Percentiles rank a stretch among this genome's conserved stretches.
These are phyloP conservation scores for Coniochaeta sp. DNA, from an alignment of 2,329 filamentous ascomycete genomes.

Conservation along the genomic window DNA sequence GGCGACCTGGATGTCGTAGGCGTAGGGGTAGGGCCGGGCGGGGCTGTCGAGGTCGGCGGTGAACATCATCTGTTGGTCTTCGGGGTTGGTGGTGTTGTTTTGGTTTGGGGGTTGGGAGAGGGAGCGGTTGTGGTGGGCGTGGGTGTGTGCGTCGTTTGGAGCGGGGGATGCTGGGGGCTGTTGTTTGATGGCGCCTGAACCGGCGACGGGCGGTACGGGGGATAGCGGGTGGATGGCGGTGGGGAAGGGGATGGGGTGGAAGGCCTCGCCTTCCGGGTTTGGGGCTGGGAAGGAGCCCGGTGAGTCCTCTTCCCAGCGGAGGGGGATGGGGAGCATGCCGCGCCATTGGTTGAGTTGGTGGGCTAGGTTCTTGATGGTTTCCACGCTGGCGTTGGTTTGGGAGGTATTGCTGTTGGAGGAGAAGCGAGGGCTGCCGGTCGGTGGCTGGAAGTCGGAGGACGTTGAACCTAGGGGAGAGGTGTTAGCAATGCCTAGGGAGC, in stretches of 20 bases:
- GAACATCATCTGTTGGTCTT: too few species aligned
- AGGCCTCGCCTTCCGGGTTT: constrained; percentile 14
- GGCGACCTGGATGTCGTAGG: constrained; percentile 49
- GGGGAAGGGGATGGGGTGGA: constrained; percentile 10
- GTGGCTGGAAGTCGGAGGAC: not conserved
- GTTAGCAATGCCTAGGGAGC: constrained; percentile 4
- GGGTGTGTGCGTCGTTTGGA: too few species aligned
- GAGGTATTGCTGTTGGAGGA: not conserved
- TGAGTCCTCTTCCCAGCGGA: constrained; percentile 52
- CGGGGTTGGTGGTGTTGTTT: too few species aligned
- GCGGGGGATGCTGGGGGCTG: too few species aligned
- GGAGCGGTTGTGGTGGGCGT: constrained; percentile 11
- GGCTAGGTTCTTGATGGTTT: constrained; percentile 42
- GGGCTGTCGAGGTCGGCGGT: constrained; percentile 35
- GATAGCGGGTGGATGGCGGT: not conserved
- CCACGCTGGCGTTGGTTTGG: constrained; percentile 15
- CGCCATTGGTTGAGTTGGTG: constrained; percentile 52
- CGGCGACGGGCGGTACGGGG: not conserved
- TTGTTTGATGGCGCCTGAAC: too few species aligned
- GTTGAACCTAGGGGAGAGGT: not conserved
- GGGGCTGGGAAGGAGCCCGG: constrained; percentile 32
- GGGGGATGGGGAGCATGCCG: constrained; percentile 41
- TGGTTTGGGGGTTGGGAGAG: too few species aligned
- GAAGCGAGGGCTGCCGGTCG: not conserved
- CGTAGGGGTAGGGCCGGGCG: constrained; percentile 40